Evolutionary conservation across 306 rosid species (phyloP), one percentile per base, ranked within the genome.

Genomic region (Vachellia pachyceras): DNA sequence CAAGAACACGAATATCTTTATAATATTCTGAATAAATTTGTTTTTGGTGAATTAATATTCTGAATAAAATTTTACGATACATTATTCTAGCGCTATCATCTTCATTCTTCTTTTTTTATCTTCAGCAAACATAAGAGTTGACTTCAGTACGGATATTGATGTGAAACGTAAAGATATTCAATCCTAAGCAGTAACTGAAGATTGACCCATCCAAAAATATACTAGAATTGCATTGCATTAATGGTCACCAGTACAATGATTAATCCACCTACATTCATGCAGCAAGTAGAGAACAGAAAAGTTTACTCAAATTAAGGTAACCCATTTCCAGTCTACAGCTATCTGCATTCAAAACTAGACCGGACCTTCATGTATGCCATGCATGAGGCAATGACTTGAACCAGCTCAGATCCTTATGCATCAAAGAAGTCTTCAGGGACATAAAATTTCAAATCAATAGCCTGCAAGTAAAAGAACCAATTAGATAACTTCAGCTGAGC

Each of bases 351-450:
- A 20, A 77, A 72, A 70, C 54, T 50, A 72, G 52, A 42, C n/a
- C 18, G 69, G 20, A 47, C 52, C 49, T 67, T 5, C 37, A 78
- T 5, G 70, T 39, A 78, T 5, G 70, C 45, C 41, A 23, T 71
- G 41, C 47, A 37, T 44, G 61, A 73, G 69, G 72, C 75, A 50
- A 42, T 58, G 69, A 57, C 67, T 58, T 61, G 44, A 57, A 50
- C 67, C 71, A 75, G 55, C 73, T 54, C 9, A 78, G 61, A 79
- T 76, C 79, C 22, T 87, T 84, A 60, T 25, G 75, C 49, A 37
- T 9, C 82, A 73, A 93, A 91, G 81, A 83, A 91, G 1, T 93
- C 96, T 80, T 93, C 97, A 12, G 97, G 97, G 72, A 90, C 86
- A 86, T 82, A 64, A 83, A 93, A 93, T 50, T 93, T 93, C 79